Evolutionary conservation across 495 filamentous ascomycete species (phyloP), one percentile per base, ranked within the genome.

Genomic region (Thermothielavioides terrestris): DNA sequence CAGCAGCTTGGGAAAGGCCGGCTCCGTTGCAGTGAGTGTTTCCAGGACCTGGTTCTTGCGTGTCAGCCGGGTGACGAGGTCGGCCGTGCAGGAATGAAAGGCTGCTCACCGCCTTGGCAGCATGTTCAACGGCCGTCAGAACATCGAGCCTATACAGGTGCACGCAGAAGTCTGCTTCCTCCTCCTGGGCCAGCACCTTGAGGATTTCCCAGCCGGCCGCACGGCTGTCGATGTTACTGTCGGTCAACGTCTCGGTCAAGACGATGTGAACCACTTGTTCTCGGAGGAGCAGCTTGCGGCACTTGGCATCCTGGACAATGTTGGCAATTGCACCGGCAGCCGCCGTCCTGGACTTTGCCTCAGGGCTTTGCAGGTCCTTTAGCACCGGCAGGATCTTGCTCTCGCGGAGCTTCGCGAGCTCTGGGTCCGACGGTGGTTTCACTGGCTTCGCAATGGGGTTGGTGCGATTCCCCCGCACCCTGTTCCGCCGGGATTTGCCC

Each of bases 201-300:
- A 83, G 70, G 51, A 81, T 77, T 11, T 74, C 70, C 80, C 80
- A 83, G 4, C 78, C 80, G 20, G 77, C 74, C 22, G 77, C 73
- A 34, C 75, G 67, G 45, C 77, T 75, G 62, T 81, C 75, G 39
- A 79, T 61, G 53, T 66, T 76, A 41, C 69, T 65, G 55, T 83
- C 78, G 28, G 76, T 79, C 26, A 83, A 62, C 25, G 75, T 78
- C 63, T 82, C 77, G 39, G 74, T 79, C 50, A 83, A 68, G 25
- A 83, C 62, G 36, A 75, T 74, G 37, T 69, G 72, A 26, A 83
- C 80, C 41, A 83, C 66, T 57, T 80, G 73, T 53, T 83, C 80
- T 34, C 77, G 67, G 31, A 83, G 64, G 17, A 83, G 68, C 44
- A 83, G 59, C 48, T 80, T 81, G 36, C 80, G 64, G 56, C 72